Evolutionary conservation across 495 filamentous ascomycete species (phyloP), one percentile per base, ranked within the genome.

Genomic region (Neurospora discreta): DNA sequence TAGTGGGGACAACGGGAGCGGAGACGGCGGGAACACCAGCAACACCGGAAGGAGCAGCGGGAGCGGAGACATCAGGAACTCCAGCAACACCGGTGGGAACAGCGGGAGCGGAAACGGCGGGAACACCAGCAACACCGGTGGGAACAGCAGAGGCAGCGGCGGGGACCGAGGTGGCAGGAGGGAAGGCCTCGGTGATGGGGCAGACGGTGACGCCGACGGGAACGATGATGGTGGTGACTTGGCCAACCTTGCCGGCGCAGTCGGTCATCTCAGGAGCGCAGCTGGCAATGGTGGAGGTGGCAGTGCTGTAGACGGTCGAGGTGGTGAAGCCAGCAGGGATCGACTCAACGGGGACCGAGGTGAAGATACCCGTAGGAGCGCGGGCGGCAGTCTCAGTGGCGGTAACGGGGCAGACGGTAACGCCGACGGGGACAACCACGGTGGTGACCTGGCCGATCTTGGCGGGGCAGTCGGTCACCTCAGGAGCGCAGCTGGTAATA

Each of bases 401-500:
- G 3, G 82, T 81, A 5, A 84, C 79, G 39, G 84, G 83, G 77
- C 82, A 85, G 40, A 84, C 75, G 18, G 83, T 85, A 9, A 82
- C 84, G 42, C 79, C 81, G 30, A 79, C 44, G 15, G 81, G 76
- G 39, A 84, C 73, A 10, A 75, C 80, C 69, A 82, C 77, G 58
- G 83, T 84, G n/a, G 78, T 77, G 15, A 84, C 81, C 40, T 72
- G 58, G 4, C 73, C 76, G 6, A 52, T 52, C 8, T 65, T 33
- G n/a, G 69, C 74, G 26, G 75, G 78, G 85, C 73, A 90, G 84
- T 88, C 78, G 72, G 86, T 89, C 73, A 90, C 86, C 52, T 81
- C 83, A 39, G 89, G 79, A 72, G 82, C 84, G 80, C 90, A 92
- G 38, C 84, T 84, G 1, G 84, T 89, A 74, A 89, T 81, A 15